Evolutionary conservation across 768 basidiomycete genomes (phyloP), one percentile per base, ranked within the genome.

Genomic region (Suillus hirtellus): DNA sequence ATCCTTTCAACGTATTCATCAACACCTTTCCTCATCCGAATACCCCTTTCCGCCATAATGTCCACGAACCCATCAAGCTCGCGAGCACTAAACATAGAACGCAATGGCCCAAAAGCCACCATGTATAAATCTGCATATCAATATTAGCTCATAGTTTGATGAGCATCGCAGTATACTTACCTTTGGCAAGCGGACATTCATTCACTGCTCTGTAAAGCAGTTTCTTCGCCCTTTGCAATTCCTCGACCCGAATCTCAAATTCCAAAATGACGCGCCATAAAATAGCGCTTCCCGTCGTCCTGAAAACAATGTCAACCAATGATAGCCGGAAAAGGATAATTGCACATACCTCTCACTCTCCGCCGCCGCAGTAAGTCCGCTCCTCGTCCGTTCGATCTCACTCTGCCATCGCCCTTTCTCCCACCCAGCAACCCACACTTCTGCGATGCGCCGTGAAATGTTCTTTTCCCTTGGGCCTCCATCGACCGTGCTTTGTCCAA

Each of bases 391-490:
- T 73, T 94, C 92, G 46, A 84, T 74, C 73, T 93, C 90, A 56
- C 77, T 79, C 55, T 80, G 77, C 91, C 92, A 93, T 43, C 86
- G 80, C 2, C 87, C 86, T 69, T 78, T 82, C 73, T 91, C 88
- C 91, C 90, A 92, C n/a, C 88, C 82, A 11, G 86, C 85, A 2
- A 91, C 78, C 92, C 92, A 94, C 0, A 92, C 84, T 67, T 94
- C 90, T 65, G 84, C 80, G 4, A 84, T 75, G 61, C 88, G 77
- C 70, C 89, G 78, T 46, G 80, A 74, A 15, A 93, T 77, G 61
- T 80, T 81, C 72, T 89, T 92, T 62, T 81, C 78, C 60, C 73
- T 76, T 10, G 70, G 75, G 11, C 74, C 76, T 35, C 76, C 80
- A 21, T 72, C 68, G 8, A 53, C 65, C n/a, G 64, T 62, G 7